Conservation (phyloP, 306 rosid genomes). For the Sicyos baderoa region DNA sequence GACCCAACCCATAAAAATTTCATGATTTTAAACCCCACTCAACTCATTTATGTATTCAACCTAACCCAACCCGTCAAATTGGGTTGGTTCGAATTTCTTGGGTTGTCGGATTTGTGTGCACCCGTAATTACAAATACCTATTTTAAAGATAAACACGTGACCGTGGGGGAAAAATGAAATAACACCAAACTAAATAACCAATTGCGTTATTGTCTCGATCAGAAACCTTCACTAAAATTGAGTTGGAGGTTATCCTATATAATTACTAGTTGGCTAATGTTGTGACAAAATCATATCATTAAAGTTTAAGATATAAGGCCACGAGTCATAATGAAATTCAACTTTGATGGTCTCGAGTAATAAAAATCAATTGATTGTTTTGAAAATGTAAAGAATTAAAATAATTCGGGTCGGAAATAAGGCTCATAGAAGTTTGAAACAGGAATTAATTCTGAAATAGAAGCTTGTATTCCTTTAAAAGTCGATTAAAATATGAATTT, state of each 20-base stretch:
- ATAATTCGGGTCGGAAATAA: not conserved
- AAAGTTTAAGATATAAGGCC: not conserved
- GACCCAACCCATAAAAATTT: too few species aligned
- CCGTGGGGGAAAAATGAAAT: too few species aligned
- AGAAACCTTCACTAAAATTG: not conserved
- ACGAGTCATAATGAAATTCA: conserved; percentile 11
- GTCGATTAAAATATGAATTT: not conserved
- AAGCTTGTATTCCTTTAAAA: conserved; percentile 9
- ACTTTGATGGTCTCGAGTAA: conserved; percentile 10
- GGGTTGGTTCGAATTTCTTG: too few species aligned
- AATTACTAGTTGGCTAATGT: conserved; percentile 4
- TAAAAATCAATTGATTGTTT: not conserved
- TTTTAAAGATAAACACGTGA: too few species aligned
- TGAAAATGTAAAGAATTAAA: not conserved
- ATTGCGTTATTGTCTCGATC: too few species aligned
- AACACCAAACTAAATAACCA: too few species aligned
- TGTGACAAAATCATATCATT: conserved; percentile 13
- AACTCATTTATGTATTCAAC: too few species aligned
- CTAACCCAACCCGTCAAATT: too few species aligned
- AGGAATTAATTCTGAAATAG: conserved; percentile 12
- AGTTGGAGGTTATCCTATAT: not conserved
- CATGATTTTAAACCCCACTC: too few species aligned
- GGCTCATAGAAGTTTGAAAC: conserved; percentile 2
- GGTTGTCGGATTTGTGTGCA: too few species aligned
- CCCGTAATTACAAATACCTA: too few species aligned